These are phyloP conservation scores for Serendipita sp. DNA, from an alignment of 1,284 basidiomycete species.

Conservation along the genomic window DNA sequence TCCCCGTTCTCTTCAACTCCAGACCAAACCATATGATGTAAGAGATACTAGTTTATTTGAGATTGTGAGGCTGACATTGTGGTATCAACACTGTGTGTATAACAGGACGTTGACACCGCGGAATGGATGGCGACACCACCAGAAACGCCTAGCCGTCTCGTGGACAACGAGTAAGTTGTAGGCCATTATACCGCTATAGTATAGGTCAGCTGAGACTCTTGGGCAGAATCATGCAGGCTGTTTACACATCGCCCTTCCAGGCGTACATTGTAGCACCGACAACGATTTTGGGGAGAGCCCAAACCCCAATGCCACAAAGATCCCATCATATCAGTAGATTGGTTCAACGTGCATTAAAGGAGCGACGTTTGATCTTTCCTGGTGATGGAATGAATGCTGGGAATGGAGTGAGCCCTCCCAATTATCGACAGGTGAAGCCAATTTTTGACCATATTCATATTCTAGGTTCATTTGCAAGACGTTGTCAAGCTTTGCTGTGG, in stretches of 20 bases:
- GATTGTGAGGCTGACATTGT: background rate
- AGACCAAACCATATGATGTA: background rate
- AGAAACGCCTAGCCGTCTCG: background rate
- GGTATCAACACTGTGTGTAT: background rate
- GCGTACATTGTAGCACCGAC: background rate
- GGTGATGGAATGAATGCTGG: background rate
- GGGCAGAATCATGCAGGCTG: background rate
- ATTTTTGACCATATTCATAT: background rate
- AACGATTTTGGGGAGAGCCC: background rate
- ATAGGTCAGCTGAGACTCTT: background rate
- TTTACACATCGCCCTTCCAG: background rate
- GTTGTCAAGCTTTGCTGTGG: background rate
- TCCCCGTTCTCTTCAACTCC: background rate
- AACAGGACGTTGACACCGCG: background rate
- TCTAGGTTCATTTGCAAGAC: background rate
- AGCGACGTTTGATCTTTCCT: background rate
- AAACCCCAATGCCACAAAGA: background rate
- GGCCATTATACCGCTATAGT: background rate
- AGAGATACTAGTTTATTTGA: background rate
- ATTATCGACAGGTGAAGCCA: background rate
- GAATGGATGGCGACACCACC: conserved; percentile 1
- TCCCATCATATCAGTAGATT: background rate
- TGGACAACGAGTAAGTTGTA: background rate
- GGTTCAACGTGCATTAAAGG: background rate
- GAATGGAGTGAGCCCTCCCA: background rate